A percentile compares a stretch with the other conserved stretches of the same genome.
Evolutionary conservation across 495 filamentous ascomycete genomes (phyloP).

Genomic region (Annulohypoxylon moriforme): DNA sequence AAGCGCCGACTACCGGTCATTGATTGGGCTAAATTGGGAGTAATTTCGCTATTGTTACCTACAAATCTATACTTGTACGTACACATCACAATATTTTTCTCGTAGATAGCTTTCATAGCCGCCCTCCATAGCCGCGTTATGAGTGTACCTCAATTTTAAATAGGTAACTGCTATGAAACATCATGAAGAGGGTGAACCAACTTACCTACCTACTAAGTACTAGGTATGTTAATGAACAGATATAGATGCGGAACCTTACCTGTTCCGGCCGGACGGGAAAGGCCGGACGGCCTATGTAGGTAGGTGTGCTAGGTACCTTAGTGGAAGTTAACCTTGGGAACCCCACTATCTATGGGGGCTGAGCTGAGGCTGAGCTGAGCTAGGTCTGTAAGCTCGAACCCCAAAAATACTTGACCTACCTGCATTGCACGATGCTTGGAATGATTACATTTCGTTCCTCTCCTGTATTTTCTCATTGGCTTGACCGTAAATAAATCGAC

Average conservation of each 20-base stretch:
- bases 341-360: slow-evolving; percentile 30
- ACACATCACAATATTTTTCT: background rate
- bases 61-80: too few species aligned
- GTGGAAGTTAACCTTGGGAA: background rate
- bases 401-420: background rate
- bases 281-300: background rate
- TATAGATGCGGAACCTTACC: background rate
- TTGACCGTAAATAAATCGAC: slow-evolving; percentile 9
- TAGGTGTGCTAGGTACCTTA: too few species aligned
- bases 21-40: slow-evolving; percentile 33
- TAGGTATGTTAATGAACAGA: background rate
- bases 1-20: slow-evolving; percentile 35
- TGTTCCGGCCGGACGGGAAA: background rate
- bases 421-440: background rate
- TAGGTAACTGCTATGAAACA: too few species aligned
- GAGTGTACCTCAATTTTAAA: background rate
- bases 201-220: background rate
- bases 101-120: background rate
- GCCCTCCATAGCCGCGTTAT: slow-evolving; percentile 3
- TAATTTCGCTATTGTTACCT: slow-evolving; percentile 20
- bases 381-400: slow-evolving; percentile 1
- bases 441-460: background rate
- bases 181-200: background rate
- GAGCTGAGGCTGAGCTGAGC: slow-evolving; percentile 46
- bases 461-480: slow-evolving; percentile 23